Conservation (phyloP, 2,329 filamentous ascomycete genomes). For the Alternaria rosae region DNA sequence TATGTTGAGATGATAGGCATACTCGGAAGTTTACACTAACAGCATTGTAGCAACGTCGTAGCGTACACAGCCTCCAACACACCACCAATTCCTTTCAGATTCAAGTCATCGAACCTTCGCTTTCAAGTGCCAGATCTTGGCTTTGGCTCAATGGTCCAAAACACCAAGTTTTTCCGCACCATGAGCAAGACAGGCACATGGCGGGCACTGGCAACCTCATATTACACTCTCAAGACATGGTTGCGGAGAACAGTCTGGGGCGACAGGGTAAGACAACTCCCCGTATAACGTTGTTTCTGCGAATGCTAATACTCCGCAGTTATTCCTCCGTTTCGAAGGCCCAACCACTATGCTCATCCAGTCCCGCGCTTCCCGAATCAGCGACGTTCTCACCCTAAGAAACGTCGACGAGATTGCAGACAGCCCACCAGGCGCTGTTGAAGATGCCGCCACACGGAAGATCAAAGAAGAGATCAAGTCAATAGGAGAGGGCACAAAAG, state of each 20-base stretch:
- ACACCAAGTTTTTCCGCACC: slow-evolving; percentile 74
- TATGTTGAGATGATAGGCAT: slow-evolving; percentile 34
- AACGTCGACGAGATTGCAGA: slow-evolving; percentile 93
- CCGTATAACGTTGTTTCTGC: too few relatives aligned
- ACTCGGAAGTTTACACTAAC: slow-evolving; percentile 2
- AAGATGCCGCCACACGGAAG: slow-evolving; percentile 57
- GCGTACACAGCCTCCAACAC: slow-evolving; percentile 82
- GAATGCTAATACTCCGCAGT: slow-evolving; percentile 46
- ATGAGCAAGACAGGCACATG: slow-evolving; percentile 77
- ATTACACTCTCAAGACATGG: slow-evolving; percentile 77
- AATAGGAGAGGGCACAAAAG: slow-evolving; percentile 29
- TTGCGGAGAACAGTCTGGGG: slow-evolving; percentile 88
- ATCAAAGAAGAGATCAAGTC: slow-evolving; percentile 48
- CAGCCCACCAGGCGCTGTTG: slow-evolving; percentile 74
- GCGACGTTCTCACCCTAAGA: slow-evolving; percentile 76
- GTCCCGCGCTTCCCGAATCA: slow-evolving; percentile 79
- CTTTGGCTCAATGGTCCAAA: slow-evolving; percentile 69
- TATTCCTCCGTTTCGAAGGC: slow-evolving; percentile 90
- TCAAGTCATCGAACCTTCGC: slow-evolving; percentile 76
- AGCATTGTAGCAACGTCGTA: slow-evolving; percentile 73
- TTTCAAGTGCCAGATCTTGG: slow-evolving; percentile 79
- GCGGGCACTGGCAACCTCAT: slow-evolving; percentile 69
- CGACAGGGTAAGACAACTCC: slow-evolving; percentile 66
- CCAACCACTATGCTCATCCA: slow-evolving; percentile 87
- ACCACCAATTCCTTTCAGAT: slow-evolving; percentile 82